These are phyloP conservation scores for Periglandula ipomoeae DNA, from an alignment of 2,329 filamentous ascomycete genomes.

Conservation along the genomic window DNA sequence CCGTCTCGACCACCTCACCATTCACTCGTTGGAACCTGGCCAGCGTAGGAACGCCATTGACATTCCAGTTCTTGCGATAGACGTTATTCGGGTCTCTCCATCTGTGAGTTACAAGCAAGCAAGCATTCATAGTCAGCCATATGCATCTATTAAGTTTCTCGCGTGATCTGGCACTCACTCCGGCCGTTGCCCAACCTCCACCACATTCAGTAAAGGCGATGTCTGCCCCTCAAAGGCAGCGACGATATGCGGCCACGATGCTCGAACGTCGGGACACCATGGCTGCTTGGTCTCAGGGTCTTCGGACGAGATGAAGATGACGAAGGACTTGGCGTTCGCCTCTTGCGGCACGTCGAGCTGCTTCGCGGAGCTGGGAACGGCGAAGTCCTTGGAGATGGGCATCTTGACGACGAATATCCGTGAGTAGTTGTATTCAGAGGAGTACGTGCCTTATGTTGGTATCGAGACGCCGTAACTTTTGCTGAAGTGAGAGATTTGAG, in stretches of 20 bases:
- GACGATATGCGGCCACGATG: slow-evolving; percentile 23
- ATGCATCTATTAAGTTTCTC: not conserved
- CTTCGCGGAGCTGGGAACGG: slow-evolving; percentile 3
- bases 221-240: slow-evolving; percentile 19
- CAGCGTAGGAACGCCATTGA: slow-evolving; percentile 24
- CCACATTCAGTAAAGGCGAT: slow-evolving; percentile 17
- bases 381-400: slow-evolving; percentile 7
- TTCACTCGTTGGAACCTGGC: slow-evolving; percentile 23
- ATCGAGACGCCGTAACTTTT: too few species aligned
- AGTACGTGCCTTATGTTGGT: too few species aligned
- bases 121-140: not conserved
- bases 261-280: slow-evolving; percentile 31
- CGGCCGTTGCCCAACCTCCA: slow-evolving; percentile 24
- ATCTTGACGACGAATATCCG: not conserved
- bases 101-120: slow-evolving; percentile 12
- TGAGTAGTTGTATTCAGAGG: too few species aligned
- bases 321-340: slow-evolving; percentile 13
- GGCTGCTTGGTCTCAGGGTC: slow-evolving; percentile 25
- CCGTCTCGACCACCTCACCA: slow-evolving; percentile 14
- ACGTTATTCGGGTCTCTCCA: slow-evolving; percentile 25
- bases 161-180: slow-evolving; percentile 19
- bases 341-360: slow-evolving; percentile 1
- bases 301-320: slow-evolving; percentile 27
- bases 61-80: slow-evolving; percentile 25
- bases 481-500: too few species aligned